Evolutionary conservation across 805 yeast genomes (phyloP).

Genomic region (Suhomyces vadensis): DNA sequence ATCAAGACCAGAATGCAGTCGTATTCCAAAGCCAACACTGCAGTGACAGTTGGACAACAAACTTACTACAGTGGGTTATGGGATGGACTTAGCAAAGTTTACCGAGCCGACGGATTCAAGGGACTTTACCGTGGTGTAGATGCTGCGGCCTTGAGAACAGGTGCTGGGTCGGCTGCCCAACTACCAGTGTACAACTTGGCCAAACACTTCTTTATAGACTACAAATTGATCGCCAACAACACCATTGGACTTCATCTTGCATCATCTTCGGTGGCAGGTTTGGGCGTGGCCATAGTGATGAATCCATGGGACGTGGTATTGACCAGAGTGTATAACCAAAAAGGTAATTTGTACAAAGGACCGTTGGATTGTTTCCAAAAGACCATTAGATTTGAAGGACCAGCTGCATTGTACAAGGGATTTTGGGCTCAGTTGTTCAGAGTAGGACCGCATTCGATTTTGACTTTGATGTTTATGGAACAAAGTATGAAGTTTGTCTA

Average conservation of each 20-base stretch:
- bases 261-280: constrained; percentile 77
- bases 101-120: constrained; percentile 63
- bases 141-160: constrained; percentile 92
- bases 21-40: constrained; percentile 56
- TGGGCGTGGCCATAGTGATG: constrained; percentile 94
- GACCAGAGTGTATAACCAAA: constrained; percentile 94
- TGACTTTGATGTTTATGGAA: constrained; percentile 92
- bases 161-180: constrained; percentile 94
- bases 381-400: constrained; percentile 83
- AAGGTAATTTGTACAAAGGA: constrained; percentile 80
- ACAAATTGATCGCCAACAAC: constrained; percentile 56
- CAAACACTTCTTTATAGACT: constrained; percentile 58
- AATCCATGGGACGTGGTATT: constrained; percentile 96
- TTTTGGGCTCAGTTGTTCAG: constrained; percentile 90
- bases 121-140: constrained; percentile 91
- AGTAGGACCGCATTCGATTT: constrained; percentile 92
- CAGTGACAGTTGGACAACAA: constrained; percentile 73
- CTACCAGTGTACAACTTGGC: constrained; percentile 84
- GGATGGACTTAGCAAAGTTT: constrained; percentile 68
- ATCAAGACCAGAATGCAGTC: constrained; percentile 97
- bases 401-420: constrained; percentile 87
- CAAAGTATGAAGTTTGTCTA: constrained; percentile 72
- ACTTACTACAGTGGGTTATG: constrained; percentile 74
- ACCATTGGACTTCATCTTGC: constrained; percentile 64
- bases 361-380: constrained; percentile 87